phyloP scores from a whole-genome alignment of 768 basidiomycete genomes.

The Termitomyces sp. region DNA sequence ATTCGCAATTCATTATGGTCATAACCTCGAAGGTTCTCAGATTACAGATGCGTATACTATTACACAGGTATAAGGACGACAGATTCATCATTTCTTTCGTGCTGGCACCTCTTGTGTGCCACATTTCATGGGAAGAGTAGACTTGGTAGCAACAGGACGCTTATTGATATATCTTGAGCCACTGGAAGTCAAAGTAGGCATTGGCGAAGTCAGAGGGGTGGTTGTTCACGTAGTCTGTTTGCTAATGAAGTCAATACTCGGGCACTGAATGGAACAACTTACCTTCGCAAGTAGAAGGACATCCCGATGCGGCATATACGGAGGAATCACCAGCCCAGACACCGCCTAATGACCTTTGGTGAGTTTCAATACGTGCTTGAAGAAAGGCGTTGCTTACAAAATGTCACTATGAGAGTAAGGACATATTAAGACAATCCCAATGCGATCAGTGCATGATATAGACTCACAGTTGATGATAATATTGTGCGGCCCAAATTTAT shows the following conservation, averaged over 20 bases:
- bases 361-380: neutral
- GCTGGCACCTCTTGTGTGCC: neutral
- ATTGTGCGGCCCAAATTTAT: slow-evolving; percentile 50
- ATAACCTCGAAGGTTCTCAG: neutral
- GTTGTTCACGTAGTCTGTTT: slow-evolving; percentile 54
- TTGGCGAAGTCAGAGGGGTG: slow-evolving; percentile 62
- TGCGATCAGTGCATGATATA: neutral
- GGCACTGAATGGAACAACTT: slow-evolving; percentile 16
- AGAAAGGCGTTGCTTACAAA: slow-evolving; percentile 41
- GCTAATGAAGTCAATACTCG: neutral
- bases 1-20: neutral
- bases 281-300: slow-evolving; percentile 50
- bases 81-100: neutral
- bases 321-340: slow-evolving; percentile 45
- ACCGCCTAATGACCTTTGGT: slow-evolving; percentile 34
- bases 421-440: neutral
- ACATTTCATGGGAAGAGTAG: neutral
- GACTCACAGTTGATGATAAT: slow-evolving; percentile 57
- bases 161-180: slow-evolving; percentile 38
- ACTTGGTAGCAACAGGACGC: neutral
- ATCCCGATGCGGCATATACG: slow-evolving; percentile 40
- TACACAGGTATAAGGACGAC: neutral
- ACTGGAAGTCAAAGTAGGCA: slow-evolving; percentile 70
- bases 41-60: neutral
- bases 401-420: slow-evolving; percentile 36